Base-by-base conservation (phyloP, 2,329 filamentous ascomycete species). In the Ophiostoma perfectum region DNA sequence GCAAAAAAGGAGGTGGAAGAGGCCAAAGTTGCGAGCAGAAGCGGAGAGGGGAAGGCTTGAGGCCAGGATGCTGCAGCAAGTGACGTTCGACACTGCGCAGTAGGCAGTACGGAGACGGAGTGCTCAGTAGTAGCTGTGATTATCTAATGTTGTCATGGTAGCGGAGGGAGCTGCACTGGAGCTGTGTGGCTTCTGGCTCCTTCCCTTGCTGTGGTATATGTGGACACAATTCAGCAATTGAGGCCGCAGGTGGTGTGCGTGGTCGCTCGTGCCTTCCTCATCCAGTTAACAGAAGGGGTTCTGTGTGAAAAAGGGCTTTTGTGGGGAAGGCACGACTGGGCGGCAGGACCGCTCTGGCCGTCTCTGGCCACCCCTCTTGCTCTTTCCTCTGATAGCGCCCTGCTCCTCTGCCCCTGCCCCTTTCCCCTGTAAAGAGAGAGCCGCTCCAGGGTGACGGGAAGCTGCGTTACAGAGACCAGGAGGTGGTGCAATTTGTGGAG, bases 191-290 rank as follows among this genome's bases (percentile, higher is more conserved):
- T 62, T 62, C 12, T 60, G 38, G 60, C 60, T 42, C 60, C 60
- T 63, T 41, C 49, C 47, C 9, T 52, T 52, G 47, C 47, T 52
- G 47, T 55, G 49, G 55, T 27, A 63, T 41, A 42, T 63, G 41
- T 64, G 63, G 63, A 64, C 63, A 64, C 63, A 64, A 44, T 47
- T 64, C 63, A 64, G 47, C 63, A 64, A 62, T 62, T 63, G 60
- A 63, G 60, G 60, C 60, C 60, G 42, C 58, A 16, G 42, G 60
- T 63, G 60, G 60, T 63, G 60, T 63, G 60, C 60, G 60, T 63
- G 39, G 60, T 63, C 60, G 60, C 60, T 63, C 60, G 60, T 63
- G 60, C 60, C 39, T 63, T 63, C 39, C 58, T 7, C 38, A 62
- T 63, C 38, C 38, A 63, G 60, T 42, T 63, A 63, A 41, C 39